Percentiles rank a stretch among this genome's conserved stretches.
phyloP scores from a whole-genome alignment of 148 eudicot species.

The Agrostemma githago region DNA sequence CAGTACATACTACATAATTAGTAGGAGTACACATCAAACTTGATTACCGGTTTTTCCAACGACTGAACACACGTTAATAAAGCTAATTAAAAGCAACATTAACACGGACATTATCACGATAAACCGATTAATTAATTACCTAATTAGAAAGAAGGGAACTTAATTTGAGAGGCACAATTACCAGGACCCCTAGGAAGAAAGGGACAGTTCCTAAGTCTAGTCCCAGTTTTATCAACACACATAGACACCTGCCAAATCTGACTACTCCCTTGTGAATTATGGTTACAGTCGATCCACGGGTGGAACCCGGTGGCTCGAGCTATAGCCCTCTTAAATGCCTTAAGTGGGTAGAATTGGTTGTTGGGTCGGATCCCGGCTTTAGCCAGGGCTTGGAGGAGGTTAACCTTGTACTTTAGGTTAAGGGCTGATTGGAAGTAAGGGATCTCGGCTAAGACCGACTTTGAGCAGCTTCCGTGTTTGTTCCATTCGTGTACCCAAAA shows the following conservation, averaged over 20 bases:
- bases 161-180: constrained; percentile 25
- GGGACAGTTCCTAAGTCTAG: constrained; percentile 28
- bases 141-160: constrained; percentile 38
- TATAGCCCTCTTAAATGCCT: constrained; percentile 24
- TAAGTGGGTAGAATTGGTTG: constrained; percentile 28
- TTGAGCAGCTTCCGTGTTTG: constrained; percentile 50
- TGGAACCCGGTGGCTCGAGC: constrained; percentile 25
- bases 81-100: background rate
- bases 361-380: constrained; percentile 37
- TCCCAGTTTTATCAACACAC: constrained; percentile 35
- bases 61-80: background rate
- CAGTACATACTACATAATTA: background rate
- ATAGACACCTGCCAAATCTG: constrained; percentile 36
- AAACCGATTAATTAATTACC: background rate
- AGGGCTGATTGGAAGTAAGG: constrained; percentile 38
- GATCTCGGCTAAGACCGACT: constrained; percentile 37
- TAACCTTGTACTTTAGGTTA: constrained; percentile 26
- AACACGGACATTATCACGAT: too few species aligned
- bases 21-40: background rate
- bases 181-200: constrained; percentile 28
- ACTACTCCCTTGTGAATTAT: constrained; percentile 25
- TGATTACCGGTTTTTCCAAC: too few species aligned
- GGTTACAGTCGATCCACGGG: constrained; percentile 35
- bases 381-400: constrained; percentile 32
- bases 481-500: constrained; percentile 57